Base-by-base conservation (phyloP, 1,284 basidiomycete species). In the Puccinia novopanici region DNA sequence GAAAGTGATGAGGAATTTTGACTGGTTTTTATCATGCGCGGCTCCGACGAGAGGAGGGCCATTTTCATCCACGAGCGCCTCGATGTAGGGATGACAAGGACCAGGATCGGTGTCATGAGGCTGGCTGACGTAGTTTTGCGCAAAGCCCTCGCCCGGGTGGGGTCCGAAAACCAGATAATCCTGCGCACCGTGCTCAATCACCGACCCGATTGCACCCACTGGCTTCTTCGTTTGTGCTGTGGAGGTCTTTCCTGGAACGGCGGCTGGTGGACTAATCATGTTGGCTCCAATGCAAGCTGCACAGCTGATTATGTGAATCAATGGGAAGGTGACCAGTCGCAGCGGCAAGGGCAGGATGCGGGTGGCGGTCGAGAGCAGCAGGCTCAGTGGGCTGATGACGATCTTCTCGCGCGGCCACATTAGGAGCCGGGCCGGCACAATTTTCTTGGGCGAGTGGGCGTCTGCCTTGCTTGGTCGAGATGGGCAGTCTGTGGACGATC, bases 1-100 rank as follows among this genome's bases (percentile, higher is more conserved):
- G 40, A 48, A 3, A 34, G 6, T 3, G 5, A 19, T 52, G 45
- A 71, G 30, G 9, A 70, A n/a, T 3, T 45, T 34, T 2, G 8
- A 17, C n/a, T 12, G 12, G 82, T 81, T 61, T 85, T 82, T 59
- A 82, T 82, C 42, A 24, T 78, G 27, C 67, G 71, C 45, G 54
- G 50, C 22, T 59, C 83, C 82, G 54, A 40, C 54, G 10, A 74
- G 55, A 17, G 81, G 76, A n/a, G 55, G 13, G 0, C 59, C n/a
- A 27, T 71, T n/a, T 22, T 70, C 30, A 12, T 72, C 72, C 22
- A 81, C 54, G 8, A 65, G 81, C 17, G 82, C 82, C 24, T 82
- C 82, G 42, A 65, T 81, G 34, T 24, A 84, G 82, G 59, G 81
- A 81, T 65, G 55, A 68, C 57, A 77, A 15, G 75, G 48, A 17